Conservation (phyloP, 1,139 yeast species). For the Williopsis jadinii region DNA sequence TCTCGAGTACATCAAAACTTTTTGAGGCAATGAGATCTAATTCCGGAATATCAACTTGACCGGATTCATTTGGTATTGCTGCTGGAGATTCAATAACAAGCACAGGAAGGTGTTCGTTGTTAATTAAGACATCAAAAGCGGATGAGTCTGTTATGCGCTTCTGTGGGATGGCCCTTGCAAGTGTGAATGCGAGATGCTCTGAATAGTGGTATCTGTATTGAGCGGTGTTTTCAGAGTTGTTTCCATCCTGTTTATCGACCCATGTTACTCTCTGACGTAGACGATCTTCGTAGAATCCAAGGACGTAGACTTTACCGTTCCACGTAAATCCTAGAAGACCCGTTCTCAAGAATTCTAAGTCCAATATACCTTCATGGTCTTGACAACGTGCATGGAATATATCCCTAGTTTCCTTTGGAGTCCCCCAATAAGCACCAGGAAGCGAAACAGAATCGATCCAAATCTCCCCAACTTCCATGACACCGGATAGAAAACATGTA, state of each 20-base stretch:
- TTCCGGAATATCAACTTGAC: slow-evolving; percentile 43
- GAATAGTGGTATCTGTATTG: slow-evolving; percentile 68
- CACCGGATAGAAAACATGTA: slow-evolving; percentile 56
- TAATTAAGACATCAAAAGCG: slow-evolving; percentile 80
- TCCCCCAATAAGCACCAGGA: slow-evolving; percentile 84
- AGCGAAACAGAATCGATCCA: slow-evolving; percentile 93
- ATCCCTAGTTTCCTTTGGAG: slow-evolving; percentile 58
- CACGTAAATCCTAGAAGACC: slow-evolving; percentile 84
- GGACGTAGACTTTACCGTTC: slow-evolving; percentile 79
- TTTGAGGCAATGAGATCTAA: slow-evolving; percentile 70
- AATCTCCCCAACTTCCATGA: slow-evolving; percentile 88
- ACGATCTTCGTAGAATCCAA: slow-evolving; percentile 90
- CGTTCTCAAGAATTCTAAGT: slow-evolving; percentile 79
- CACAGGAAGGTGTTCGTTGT: slow-evolving; percentile 80
- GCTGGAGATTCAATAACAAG: slow-evolving; percentile 82
- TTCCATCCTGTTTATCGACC: slow-evolving; percentile 43
- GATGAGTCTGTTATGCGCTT: slow-evolving; percentile 85
- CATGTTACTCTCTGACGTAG: slow-evolving; percentile 69
- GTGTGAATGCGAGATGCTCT: slow-evolving; percentile 61
- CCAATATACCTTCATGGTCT: slow-evolving; percentile 60
- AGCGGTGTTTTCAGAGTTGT: slow-evolving; percentile 1
- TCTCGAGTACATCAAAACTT: slow-evolving; percentile 62
- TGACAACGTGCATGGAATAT: slow-evolving; percentile 79
- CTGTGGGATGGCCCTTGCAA: slow-evolving; percentile 61
- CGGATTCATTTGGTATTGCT: slow-evolving; percentile 34